These are phyloP conservation scores for Picea glauca DNA, from an alignment of 75 land plant species.

Conservation along the genomic window DNA sequence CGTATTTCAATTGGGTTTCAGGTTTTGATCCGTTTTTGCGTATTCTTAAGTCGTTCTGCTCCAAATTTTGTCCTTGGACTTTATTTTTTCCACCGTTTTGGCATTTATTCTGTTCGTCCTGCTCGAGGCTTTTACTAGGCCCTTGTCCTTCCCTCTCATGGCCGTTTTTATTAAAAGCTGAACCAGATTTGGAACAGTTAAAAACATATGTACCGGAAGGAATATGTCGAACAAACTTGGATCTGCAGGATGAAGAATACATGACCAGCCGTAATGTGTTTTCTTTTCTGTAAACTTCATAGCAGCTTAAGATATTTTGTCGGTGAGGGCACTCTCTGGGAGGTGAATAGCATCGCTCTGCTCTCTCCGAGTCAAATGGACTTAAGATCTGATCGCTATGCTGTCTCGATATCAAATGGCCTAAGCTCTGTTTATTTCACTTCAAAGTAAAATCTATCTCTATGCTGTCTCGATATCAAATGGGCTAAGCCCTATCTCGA, in stretches of 20 bases:
- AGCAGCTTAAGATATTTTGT: neutral
- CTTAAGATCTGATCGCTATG: too few relatives aligned
- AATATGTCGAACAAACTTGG: slow-evolving; percentile 9
- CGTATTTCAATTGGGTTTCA: neutral
- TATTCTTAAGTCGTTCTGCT: too few relatives aligned
- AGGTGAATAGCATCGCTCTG: too few relatives aligned
- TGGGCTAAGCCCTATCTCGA: too few relatives aligned
- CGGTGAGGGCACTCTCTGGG: neutral
- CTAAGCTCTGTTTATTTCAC: too few relatives aligned
- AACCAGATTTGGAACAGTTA: slow-evolving; percentile 6
- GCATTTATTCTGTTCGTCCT: neutral
- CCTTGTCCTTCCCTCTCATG: too few relatives aligned
- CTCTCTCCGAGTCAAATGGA: too few relatives aligned
- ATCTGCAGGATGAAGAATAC: neutral
- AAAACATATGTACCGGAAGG: neutral
- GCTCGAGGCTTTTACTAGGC: neutral
- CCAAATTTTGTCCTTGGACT: too few relatives aligned
- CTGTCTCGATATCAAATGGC: too few relatives aligned
- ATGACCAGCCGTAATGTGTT: neutral
- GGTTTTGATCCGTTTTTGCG: neutral
- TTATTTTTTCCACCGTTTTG: neutral
- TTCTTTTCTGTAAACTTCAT: neutral
- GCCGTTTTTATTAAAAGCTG: neutral
- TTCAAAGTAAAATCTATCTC: too few relatives aligned
- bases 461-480: too few relatives aligned